These are phyloP conservation scores for Solanum stenotomum DNA, from an alignment of 257 asterid genomes.

Conservation along the genomic window DNA sequence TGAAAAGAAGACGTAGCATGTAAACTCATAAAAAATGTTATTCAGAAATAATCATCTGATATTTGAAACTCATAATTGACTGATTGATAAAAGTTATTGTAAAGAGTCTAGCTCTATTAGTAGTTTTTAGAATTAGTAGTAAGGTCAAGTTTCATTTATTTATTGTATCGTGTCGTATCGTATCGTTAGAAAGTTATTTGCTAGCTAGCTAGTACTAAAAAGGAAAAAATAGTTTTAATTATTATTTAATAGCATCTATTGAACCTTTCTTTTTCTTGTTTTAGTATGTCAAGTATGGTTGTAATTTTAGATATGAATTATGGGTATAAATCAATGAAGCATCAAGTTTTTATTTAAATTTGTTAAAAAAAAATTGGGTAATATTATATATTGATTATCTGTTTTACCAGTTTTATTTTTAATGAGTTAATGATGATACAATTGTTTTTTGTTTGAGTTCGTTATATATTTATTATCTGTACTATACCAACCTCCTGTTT, in stretches of 20 bases:
- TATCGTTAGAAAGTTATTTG: neutral
- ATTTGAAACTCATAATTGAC: neutral
- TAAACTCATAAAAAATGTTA: neutral
- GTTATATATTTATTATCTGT: neutral
- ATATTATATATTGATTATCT: neutral
- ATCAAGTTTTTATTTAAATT: neutral
- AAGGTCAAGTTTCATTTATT: neutral
- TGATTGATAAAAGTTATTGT: neutral
- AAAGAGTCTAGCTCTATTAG: neutral
- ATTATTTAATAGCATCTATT: neutral
- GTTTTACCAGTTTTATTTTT: neutral
- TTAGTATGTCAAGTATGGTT: neutral
- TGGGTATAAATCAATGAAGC: neutral
- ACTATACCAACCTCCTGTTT: neutral
- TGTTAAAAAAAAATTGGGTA: neutral
- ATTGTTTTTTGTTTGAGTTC: neutral
- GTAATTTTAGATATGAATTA: neutral
- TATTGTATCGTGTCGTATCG: neutral
- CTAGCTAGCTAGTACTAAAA: neutral
- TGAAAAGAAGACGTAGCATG: conserved; percentile 22
- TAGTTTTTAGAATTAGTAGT: neutral
- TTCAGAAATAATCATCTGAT: neutral
- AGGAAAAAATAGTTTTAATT: too few relatives aligned
- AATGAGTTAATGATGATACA: neutral
- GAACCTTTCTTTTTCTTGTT: neutral